Evolutionary conservation across 2,329 filamentous ascomycete species (phyloP).

Genomic region (Fusarium xyrophilum): DNA sequence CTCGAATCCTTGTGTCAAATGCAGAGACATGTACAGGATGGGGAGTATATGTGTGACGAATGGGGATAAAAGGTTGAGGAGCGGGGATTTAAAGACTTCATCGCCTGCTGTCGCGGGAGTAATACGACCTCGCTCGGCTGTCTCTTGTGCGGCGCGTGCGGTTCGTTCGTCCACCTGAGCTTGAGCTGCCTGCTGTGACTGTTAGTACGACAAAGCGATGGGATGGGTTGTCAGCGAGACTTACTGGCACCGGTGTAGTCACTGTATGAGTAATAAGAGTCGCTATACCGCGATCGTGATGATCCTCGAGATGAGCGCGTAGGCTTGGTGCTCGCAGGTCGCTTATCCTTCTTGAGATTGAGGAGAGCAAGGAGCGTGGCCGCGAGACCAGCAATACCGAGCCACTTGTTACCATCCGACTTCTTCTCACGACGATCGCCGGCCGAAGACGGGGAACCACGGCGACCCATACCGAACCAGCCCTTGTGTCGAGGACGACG

Average conservation of each 20-base stretch:
- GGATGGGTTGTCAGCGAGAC: slow-evolving; percentile 40
- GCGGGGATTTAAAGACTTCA: slow-evolving; percentile 12
- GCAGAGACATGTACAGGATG: slow-evolving; percentile 37
- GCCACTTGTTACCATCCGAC: slow-evolving; percentile 57
- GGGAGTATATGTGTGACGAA: slow-evolving; percentile 20
- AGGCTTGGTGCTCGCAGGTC: slow-evolving; percentile 50
- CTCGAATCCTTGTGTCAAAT: slow-evolving; percentile 34
- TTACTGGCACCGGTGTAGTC: slow-evolving; percentile 59
- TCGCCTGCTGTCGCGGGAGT: slow-evolving; percentile 41
- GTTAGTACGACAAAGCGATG: slow-evolving; percentile 28
- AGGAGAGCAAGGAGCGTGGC: slow-evolving; percentile 62
- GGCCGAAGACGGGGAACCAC: slow-evolving; percentile 50
- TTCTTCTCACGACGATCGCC: slow-evolving; percentile 55
- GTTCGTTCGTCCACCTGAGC: slow-evolving; percentile 54
- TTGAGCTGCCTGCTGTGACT: slow-evolving; percentile 52
- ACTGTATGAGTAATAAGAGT: slow-evolving; percentile 62
- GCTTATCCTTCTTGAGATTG: slow-evolving; percentile 61
- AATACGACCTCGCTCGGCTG: slow-evolving; percentile 46
- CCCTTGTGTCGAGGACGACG: slow-evolving; percentile 61
- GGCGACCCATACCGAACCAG: slow-evolving; percentile 60
- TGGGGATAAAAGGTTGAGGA: slow-evolving; percentile 2
- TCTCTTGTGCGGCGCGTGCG: slow-evolving; percentile 45
- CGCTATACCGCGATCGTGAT: slow-evolving; percentile 57
- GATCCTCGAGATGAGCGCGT: slow-evolving; percentile 50
- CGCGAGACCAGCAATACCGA: slow-evolving; percentile 60